phyloP scores from a whole-genome alignment of 352 stramenopile genomes.

The Pythium chondricola region DNA sequence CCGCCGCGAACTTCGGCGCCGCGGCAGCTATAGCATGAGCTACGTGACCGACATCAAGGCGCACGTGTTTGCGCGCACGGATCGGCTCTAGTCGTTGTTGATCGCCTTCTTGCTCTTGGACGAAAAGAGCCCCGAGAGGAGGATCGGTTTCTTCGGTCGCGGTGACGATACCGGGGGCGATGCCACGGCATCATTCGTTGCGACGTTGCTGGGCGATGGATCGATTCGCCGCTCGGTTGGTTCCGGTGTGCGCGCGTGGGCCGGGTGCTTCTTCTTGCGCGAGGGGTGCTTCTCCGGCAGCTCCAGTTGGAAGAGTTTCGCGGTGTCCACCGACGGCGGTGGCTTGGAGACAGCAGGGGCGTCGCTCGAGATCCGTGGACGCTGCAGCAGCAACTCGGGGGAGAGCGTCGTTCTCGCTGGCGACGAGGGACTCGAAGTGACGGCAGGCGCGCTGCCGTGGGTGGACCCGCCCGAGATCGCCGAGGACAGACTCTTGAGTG shows the following conservation, averaged over 20 bases:
- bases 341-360: not conserved
- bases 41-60: slow-evolving; percentile 86
- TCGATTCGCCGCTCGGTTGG: slow-evolving; percentile 1
- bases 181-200: no score
- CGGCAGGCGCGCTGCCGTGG: no score
- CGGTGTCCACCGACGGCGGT: slow-evolving; percentile 4
- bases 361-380: slow-evolving; percentile 14
- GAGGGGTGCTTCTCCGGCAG: slow-evolving; percentile 37
- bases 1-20: slow-evolving; percentile 66
- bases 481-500: slow-evolving; percentile 43
- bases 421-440: slow-evolving; percentile 1
- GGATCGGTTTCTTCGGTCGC: not conserved
- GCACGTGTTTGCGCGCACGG: slow-evolving; percentile 70
- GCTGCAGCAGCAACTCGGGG: slow-evolving; percentile 12
- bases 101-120: slow-evolving; percentile 8
- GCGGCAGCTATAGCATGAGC: slow-evolving; percentile 84
- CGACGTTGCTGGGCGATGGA: no score
- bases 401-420: slow-evolving; percentile 11
- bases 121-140: slow-evolving; percentile 3
- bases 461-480: slow-evolving; percentile 15
- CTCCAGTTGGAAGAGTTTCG: slow-evolving; percentile 37
- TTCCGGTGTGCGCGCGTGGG: slow-evolving; percentile 1
- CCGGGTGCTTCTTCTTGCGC: slow-evolving; percentile 28
- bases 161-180: not conserved
- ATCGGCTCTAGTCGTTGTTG: slow-evolving; percentile 17